These are phyloP conservation scores for Akanthomyces muscarius DNA, from an alignment of 2,329 filamentous ascomycete species.

Conservation along the genomic window DNA sequence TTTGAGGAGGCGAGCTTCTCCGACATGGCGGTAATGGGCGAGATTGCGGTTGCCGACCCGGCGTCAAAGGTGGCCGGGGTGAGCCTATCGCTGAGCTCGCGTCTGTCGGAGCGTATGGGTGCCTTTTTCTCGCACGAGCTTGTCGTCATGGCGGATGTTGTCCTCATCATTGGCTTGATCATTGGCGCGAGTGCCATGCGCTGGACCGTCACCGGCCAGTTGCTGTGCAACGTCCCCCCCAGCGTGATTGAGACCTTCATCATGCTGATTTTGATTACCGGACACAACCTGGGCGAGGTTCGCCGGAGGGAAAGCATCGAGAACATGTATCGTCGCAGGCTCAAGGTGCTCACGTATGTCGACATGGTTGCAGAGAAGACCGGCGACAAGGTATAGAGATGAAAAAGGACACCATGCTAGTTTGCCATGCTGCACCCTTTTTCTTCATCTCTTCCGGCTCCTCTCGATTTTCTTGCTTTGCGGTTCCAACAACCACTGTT, in stretches of 20 bases:
- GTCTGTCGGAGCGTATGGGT: conserved; percentile 22
- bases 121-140: conserved; percentile 22
- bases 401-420: too few species aligned
- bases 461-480: too few species aligned
- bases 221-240: conserved; percentile 25
- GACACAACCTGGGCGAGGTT: conserved; percentile 23
- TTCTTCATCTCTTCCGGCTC: too few species aligned
- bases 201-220: conserved; percentile 23
- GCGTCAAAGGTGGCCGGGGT: neutral
- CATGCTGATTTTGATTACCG: conserved; percentile 27
- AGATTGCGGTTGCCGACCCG: conserved; percentile 15
- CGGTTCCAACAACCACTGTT: too few species aligned
- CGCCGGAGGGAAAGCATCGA: conserved; percentile 26
- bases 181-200: conserved; percentile 24
- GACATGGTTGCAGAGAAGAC: conserved; percentile 27
- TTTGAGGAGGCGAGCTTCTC: conserved; percentile 18
- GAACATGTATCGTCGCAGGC: conserved; percentile 36
- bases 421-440: too few species aligned
- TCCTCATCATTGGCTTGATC: conserved; percentile 21
- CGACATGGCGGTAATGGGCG: conserved; percentile 19
- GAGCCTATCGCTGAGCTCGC: conserved; percentile 18
- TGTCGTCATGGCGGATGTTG: conserved; percentile 21
- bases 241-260: conserved; percentile 26
- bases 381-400: neutral
- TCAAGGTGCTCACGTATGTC: conserved; percentile 37